phyloP scores from a whole-genome alignment of 2,329 filamentous ascomycete species.

The Claviceps capensis region DNA sequence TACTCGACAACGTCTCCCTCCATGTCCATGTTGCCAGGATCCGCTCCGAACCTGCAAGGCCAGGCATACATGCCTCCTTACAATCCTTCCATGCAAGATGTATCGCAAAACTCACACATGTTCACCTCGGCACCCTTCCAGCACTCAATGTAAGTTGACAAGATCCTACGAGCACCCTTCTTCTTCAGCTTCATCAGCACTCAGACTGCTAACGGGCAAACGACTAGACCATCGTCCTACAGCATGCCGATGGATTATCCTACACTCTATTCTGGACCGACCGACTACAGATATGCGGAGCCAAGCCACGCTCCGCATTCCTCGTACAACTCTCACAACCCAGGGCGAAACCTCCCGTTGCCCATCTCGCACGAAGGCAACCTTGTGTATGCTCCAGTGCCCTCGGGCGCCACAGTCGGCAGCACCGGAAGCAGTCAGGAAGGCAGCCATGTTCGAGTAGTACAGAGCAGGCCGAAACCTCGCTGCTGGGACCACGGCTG shows the following conservation, averaged over 20 bases:
- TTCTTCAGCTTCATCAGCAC: background rate
- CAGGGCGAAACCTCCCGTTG: constrained; percentile 26
- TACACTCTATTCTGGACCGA: constrained; percentile 18
- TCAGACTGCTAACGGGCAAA: constrained; percentile 10
- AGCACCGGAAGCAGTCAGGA: constrained; percentile 21
- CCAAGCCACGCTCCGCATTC: background rate
- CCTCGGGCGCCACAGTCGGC: constrained; percentile 23
- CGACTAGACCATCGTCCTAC: constrained; percentile 21
- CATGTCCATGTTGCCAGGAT: constrained; percentile 37
- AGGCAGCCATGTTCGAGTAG: constrained; percentile 46
- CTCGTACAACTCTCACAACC: constrained; percentile 9
- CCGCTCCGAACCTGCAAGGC: constrained; percentile 27
- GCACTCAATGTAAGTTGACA: constrained; percentile 22
- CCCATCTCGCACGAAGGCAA: constrained; percentile 22
- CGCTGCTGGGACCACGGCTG: constrained; percentile 97
- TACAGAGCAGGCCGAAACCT: constrained; percentile 74
- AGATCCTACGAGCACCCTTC: background rate
- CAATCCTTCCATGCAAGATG: constrained; percentile 32
- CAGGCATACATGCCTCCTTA: constrained; percentile 36
- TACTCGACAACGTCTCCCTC: constrained; percentile 36
- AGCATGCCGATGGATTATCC: constrained; percentile 32
- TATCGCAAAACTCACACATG: constrained; percentile 22
- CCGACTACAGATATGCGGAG: constrained; percentile 26
- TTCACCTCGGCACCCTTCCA: constrained; percentile 20
- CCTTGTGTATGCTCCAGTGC: constrained; percentile 29